Evolutionary conservation across 148 eudicot species (phyloP).

Genomic region (Silene latifolia): DNA sequence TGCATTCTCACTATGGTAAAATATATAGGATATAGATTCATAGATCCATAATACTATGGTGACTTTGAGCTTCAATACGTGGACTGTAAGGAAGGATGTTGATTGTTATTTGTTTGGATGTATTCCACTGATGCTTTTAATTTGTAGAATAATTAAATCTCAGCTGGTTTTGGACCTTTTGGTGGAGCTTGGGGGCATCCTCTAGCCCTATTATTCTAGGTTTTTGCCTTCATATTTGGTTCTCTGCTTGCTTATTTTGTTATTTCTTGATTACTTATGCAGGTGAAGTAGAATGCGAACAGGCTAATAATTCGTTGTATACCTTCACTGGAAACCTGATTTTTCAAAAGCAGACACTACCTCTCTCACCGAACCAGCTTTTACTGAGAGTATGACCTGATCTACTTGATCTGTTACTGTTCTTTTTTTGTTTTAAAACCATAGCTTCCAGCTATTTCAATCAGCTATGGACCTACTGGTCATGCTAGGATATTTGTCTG

Average conservation of each 20-base stretch:
- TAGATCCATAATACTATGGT: neutral
- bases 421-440: neutral
- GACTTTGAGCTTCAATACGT: neutral
- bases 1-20: slow-evolving; percentile 1
- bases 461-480: neutral
- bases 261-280: slow-evolving; percentile 21
- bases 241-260: slow-evolving; percentile 15
- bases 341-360: slow-evolving; percentile 74
- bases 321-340: slow-evolving; percentile 95
- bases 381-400: slow-evolving; percentile 64
- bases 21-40: neutral
- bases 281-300: slow-evolving; percentile 97
- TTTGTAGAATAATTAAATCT: no score
- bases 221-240: slow-evolving; percentile 7
- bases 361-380: slow-evolving; percentile 90
- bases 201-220: slow-evolving; percentile 1
- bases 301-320: slow-evolving; percentile 95
- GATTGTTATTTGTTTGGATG: neutral
- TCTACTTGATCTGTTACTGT: slow-evolving; percentile 15
- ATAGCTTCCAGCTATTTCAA: neutral
- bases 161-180: no score
- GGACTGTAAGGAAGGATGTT: neutral
- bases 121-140: neutral
- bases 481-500: neutral
- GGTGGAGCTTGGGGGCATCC: neutral